These are phyloP conservation scores for Trichophyton simii DNA, from an alignment of 2,329 filamentous ascomycete genomes.

Conservation along the genomic window DNA sequence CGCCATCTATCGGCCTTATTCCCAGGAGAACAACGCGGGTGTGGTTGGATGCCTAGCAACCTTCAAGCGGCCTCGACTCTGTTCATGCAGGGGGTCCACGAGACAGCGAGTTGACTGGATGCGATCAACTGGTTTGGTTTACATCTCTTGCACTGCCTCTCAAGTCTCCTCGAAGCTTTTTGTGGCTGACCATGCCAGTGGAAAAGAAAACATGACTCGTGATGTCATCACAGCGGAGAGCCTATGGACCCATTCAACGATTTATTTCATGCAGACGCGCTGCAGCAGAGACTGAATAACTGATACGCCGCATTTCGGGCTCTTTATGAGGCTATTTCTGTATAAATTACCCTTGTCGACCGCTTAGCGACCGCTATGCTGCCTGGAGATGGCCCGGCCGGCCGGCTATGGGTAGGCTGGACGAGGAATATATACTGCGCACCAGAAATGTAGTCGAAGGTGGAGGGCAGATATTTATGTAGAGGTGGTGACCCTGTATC, in stretches of 20 bases:
- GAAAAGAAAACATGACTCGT: not conserved
- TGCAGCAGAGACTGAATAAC: not conserved
- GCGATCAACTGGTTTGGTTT: not conserved
- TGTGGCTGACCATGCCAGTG: not conserved
- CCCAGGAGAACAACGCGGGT: not conserved
- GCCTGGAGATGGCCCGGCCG: not conserved
- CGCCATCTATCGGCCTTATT: not conserved
- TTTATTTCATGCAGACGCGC: not conserved
- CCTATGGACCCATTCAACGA: not conserved
- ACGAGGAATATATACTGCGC: not conserved
- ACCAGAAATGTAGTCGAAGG: not conserved
- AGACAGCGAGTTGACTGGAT: not conserved
- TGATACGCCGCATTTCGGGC: not conserved
- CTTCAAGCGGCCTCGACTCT: not conserved
- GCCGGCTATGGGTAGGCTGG: not conserved
- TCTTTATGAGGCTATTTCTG: not conserved
- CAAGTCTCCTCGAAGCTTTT: not conserved
- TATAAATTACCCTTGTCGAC: not conserved
- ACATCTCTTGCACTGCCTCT: not conserved
- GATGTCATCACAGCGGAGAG: not conserved
- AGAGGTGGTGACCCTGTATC: not conserved
- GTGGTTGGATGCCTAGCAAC: slow-evolving; percentile 1
- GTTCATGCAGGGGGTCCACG: not conserved
- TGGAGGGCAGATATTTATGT: not conserved
- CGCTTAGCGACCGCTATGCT: not conserved